Conservation (phyloP, 2,329 filamentous ascomycete species). For the Venturia nashicola region DNA sequence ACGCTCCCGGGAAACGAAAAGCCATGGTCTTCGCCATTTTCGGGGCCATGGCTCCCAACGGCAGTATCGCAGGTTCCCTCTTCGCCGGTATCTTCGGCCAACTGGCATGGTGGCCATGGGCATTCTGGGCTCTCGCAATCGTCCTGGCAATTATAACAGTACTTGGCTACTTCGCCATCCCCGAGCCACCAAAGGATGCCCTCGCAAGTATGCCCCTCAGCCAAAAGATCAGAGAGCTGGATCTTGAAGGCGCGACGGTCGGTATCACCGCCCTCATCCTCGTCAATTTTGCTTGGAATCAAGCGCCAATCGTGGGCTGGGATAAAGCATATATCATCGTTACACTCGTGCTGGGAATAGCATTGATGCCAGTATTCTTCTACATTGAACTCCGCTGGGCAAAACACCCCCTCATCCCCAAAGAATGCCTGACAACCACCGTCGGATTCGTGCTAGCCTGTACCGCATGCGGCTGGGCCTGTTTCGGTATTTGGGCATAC, state of each 20-base stretch:
- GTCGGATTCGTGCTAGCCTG: conserved; percentile 44
- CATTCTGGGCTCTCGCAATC: conserved; percentile 34
- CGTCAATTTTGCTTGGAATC: conserved; percentile 57
- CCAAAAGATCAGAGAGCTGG: conserved; percentile 24
- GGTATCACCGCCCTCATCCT: conserved; percentile 47
- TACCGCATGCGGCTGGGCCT: conserved; percentile 31
- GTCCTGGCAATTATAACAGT: conserved; percentile 25
- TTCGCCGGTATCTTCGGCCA: conserved; percentile 29
- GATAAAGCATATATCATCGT: conserved; percentile 41
- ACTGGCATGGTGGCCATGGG: conserved; percentile 41
- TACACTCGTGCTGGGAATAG: conserved; percentile 43
- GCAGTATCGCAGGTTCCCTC: conserved; percentile 29
- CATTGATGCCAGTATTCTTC: conserved; percentile 44
- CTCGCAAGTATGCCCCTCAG: conserved; percentile 9
- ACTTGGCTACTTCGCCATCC: conserved; percentile 28
- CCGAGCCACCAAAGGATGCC: conserved; percentile 18
- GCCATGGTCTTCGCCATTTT: conserved; percentile 46
- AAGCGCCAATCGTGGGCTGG: conserved; percentile 50
- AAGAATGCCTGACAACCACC: conserved; percentile 36
- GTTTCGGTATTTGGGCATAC: conserved; percentile 22
- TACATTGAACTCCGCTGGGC: conserved; percentile 36
- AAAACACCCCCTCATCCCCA: conserved; percentile 44
- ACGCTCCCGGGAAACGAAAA: conserved; percentile 44
- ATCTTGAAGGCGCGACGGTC: conserved; percentile 31
- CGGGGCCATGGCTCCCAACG: conserved; percentile 36